Percentiles rank a stretch among this genome's conserved stretches.
phyloP scores from a whole-genome alignment of 495 filamentous ascomycete genomes.

The Hyaloscypha hepaticicola region DNA sequence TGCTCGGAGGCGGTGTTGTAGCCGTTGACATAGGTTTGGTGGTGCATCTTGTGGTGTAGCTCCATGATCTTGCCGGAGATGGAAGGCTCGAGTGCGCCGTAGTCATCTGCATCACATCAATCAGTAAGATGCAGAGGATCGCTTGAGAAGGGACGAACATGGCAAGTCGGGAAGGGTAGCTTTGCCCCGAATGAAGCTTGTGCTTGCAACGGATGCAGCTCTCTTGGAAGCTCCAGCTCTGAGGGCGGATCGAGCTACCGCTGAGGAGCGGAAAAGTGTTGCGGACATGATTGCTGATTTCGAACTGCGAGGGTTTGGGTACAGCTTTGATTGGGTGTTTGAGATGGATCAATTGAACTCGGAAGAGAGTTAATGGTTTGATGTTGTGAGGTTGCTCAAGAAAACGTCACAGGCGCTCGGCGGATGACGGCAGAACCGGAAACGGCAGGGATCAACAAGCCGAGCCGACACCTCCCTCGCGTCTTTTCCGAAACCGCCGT shows the following conservation, averaged over 20 bases:
- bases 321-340: constrained; percentile 18
- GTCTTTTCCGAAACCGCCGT: too few relatives aligned
- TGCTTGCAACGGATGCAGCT: constrained; percentile 60
- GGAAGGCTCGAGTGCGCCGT: constrained; percentile 87
- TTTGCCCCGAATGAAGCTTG: constrained; percentile 79
- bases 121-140: background rate
- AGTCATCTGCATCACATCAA: constrained; percentile 61
- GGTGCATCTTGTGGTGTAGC: constrained; percentile 77
- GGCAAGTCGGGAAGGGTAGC: constrained; percentile 92
- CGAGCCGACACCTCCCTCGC: constrained; percentile 2
- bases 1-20: constrained; percentile 65
- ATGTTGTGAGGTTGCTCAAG: constrained; percentile 10
- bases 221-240: constrained; percentile 44
- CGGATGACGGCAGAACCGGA: constrained; percentile 26
- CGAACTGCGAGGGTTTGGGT: constrained; percentile 7
- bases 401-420: too few relatives aligned
- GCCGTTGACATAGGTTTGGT: constrained; percentile 75
- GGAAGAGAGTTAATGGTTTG: background rate
- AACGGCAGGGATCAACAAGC: constrained; percentile 22
- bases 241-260: constrained; percentile 39
- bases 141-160: constrained; percentile 56
- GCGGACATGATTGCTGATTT: constrained; percentile 45
- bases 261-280: constrained; percentile 50
- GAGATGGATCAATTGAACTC: background rate
- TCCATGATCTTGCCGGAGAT: constrained; percentile 99